Base-by-base conservation (phyloP, 306 rosid species). In the Adenanthera pavonina region DNA sequence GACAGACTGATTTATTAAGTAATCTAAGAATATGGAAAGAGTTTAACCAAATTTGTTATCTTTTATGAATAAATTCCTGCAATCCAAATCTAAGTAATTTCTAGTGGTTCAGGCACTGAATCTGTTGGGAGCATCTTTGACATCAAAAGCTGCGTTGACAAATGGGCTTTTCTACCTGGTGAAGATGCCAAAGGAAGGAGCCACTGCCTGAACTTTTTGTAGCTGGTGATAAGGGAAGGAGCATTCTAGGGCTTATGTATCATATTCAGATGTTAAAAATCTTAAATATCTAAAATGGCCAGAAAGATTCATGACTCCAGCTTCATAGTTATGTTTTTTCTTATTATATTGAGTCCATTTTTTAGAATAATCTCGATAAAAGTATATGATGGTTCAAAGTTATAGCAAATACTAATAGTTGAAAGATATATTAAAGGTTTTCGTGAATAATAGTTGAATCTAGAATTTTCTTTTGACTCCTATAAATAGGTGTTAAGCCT, bases 61-160 rank as follows among this genome's bases (percentile, higher is more conserved):
- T 25, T 57, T 20, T 35, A 57, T 12, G 25, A 9, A 54, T 52
- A 52, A 3, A 16, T 53, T 53, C 59, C 59, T 16, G 2, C 17
- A 52, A 16, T 10, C 17, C 25, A 25, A 25, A 25, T 25, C 30
- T 1, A 25, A 25, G 30, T 57, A 8, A 20, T 20, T 57, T 57
- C 3, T 8, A 1, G 1, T 57, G 64, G 15, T 40, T n/a, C 47
- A 68, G 72, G 72, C 52, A 40, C 51, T 40, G 13, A 41, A 41
- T 41, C 51, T 68, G 8, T 41, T 68, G 72, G 51, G 72, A 41
- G 72, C 72, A 7, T 67, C 34, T 41, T 40, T 67, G 51, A 67
- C 72, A 67, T 67, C 15, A 3, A 41, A 67, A 67, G 72, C 15
- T 38, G 72, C 72, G 1, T 67, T 41, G 49, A 67, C 72, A 17